Conservation (phyloP, 2,329 filamentous ascomycete genomes). For the Didymella pomorum region DNA sequence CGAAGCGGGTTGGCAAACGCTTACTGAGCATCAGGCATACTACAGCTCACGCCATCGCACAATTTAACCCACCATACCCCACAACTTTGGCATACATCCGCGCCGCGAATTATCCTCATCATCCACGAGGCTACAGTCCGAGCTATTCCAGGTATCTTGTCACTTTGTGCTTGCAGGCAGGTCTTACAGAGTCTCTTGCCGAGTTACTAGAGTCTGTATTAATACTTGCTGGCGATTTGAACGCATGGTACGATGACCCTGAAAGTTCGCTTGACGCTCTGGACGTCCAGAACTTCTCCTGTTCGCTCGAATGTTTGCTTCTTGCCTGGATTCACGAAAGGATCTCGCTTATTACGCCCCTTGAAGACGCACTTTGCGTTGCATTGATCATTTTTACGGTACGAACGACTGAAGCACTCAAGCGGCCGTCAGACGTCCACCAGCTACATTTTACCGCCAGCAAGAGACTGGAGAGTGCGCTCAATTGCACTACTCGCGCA, state of each 20-base stretch:
- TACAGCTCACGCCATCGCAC: slow-evolving; percentile 49
- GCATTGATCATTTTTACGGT: slow-evolving; percentile 49
- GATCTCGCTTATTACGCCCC: slow-evolving; percentile 35
- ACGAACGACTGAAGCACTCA: slow-evolving; percentile 46
- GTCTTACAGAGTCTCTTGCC: slow-evolving; percentile 40
- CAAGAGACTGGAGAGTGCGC: slow-evolving; percentile 45
- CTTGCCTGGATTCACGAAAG: slow-evolving; percentile 45
- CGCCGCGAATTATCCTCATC: slow-evolving; percentile 37
- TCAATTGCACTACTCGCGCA: slow-evolving; percentile 43
- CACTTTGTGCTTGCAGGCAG: slow-evolving; percentile 40
- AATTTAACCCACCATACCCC: slow-evolving; percentile 45
- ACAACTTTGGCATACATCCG: slow-evolving; percentile 42
- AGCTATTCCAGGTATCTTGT: slow-evolving; percentile 42
- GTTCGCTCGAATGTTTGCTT: slow-evolving; percentile 43
- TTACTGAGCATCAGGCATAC: slow-evolving; percentile 53
- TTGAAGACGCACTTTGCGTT: slow-evolving; percentile 49
- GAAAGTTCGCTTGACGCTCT: slow-evolving; percentile 45
- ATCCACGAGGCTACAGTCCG: slow-evolving; percentile 42
- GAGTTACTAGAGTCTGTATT: slow-evolving; percentile 41
- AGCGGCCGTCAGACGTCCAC: slow-evolving; percentile 35
- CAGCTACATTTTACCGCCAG: slow-evolving; percentile 44
- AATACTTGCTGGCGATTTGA: slow-evolving; percentile 47
- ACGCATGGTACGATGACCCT: slow-evolving; percentile 44
- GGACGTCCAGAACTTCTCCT: slow-evolving; percentile 49
- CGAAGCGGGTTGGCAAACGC: slow-evolving; percentile 41